These are phyloP conservation scores for Colletotrichum sojae DNA, from an alignment of 2,329 filamentous ascomycete species.

Conservation along the genomic window DNA sequence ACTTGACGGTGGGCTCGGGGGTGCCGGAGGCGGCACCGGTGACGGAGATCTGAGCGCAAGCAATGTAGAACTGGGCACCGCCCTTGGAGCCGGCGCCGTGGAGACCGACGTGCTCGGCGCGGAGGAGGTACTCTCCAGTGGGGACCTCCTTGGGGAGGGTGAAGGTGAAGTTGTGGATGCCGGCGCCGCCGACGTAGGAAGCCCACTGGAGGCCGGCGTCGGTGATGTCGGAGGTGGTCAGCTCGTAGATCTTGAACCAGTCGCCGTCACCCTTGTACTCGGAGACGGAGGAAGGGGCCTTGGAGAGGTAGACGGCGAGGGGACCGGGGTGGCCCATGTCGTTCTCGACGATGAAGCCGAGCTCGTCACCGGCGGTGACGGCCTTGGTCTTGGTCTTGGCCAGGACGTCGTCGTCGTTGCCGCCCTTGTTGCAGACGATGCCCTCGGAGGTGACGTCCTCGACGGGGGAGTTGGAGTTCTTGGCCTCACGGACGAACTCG, in stretches of 20 bases:
- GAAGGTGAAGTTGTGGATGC: conserved; percentile 54
- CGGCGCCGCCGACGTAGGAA: conserved; percentile 47
- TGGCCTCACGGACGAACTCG: conserved; percentile 42
- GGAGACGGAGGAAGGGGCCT: conserved; percentile 49
- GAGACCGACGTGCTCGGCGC: conserved; percentile 54
- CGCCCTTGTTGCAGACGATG: conserved; percentile 57
- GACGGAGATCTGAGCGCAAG: conserved; percentile 53
- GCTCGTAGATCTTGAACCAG: conserved; percentile 56
- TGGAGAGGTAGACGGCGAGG: conserved; percentile 54
- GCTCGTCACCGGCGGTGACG: conserved; percentile 55
- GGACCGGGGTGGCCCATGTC: conserved; percentile 56
- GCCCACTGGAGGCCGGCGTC: conserved; percentile 51
- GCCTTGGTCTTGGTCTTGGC: conserved; percentile 53
- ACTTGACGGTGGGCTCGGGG: conserved; percentile 48
- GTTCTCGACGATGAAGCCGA: conserved; percentile 57
- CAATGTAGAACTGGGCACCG: conserved; percentile 56
- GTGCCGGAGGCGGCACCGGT: conserved; percentile 50
- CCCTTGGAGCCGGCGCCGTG: conserved; percentile 49
- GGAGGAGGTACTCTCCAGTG: conserved; percentile 52
- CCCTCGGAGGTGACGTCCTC: conserved; percentile 54
- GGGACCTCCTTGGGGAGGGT: conserved; percentile 57
- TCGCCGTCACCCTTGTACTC: conserved; percentile 52
- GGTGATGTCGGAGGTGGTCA: conserved; percentile 48
- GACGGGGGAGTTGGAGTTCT: conserved; percentile 54
- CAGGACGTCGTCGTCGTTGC: conserved; percentile 52